Evolutionary conservation across 345 rosid genomes (phyloP).

Genomic region (Brassica napus): Da-Ae NC_063446.1:57010501-57011000

Average conservation of each 20-base stretch:
- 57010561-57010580: no score
- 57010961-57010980: background rate
- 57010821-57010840: background rate
- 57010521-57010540: no score
- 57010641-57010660: no score
- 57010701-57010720: background rate
- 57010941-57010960: background rate
- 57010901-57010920: background rate
- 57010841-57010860: background rate
- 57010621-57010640: no score
- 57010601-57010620: no score
- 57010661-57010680: no score
- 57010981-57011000: background rate
- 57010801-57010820: background rate
- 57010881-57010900: background rate
- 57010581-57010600: no score
- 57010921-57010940: background rate
- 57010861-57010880: background rate
- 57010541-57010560: no score
- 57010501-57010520: no score
- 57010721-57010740: background rate
- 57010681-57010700: no score
- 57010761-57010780: background rate
- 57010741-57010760: background rate
- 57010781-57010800: background rate